Base-by-base conservation (phyloP, 805 yeast species). In the Saturnispora quitensis region DNA sequence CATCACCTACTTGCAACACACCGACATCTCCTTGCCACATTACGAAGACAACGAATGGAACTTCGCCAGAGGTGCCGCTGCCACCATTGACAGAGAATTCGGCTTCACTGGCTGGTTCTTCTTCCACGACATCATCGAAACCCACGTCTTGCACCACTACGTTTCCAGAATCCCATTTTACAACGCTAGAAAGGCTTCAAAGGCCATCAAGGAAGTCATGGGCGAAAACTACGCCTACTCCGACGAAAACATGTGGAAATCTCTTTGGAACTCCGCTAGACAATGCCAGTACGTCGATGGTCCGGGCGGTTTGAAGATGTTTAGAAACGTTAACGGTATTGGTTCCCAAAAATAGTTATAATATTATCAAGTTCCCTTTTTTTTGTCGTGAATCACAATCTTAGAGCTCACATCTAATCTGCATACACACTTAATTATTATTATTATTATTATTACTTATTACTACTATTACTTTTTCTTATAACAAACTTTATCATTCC, bases 91-190 rank as follows among this genome's bases (percentile, higher is more conserved):
- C 69, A 75, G 96, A 63, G 81, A 86, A 63, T 84, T 86, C 64
- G 90, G 91, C 31, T 83, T 86, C 65, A 73, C 84, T 56, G 96
- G 96, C 53, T 73, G 78, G 64, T 78, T 78, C 75, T 72, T 85
- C 62, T 84, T 87, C 81, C 96, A 87, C 69, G 95, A 86, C 66
- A 87, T 87, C 63, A 86, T 87, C 63, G 96, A 87, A 72, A 88
- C 96, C 50, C 96, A 87, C 66, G 95, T 88, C 50, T 75, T 84
- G 61, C 96, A 87, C 71, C 96, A 87, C 71, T 88, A 78, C 68
- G 82, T 79, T 56, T 82, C 90, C 10, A 75, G 95, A 68, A 86
- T 87, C 58, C 96, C 96, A 46, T 88, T 88, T 73, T 87, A 87
- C 75, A 83, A 86, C 61, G 95, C 84, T n/a, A 76, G 91, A 67